Evolutionary conservation across 768 basidiomycete species (phyloP), one percentile per base, ranked within the genome.

Genomic region (Coprinopsis cinerea): DNA sequence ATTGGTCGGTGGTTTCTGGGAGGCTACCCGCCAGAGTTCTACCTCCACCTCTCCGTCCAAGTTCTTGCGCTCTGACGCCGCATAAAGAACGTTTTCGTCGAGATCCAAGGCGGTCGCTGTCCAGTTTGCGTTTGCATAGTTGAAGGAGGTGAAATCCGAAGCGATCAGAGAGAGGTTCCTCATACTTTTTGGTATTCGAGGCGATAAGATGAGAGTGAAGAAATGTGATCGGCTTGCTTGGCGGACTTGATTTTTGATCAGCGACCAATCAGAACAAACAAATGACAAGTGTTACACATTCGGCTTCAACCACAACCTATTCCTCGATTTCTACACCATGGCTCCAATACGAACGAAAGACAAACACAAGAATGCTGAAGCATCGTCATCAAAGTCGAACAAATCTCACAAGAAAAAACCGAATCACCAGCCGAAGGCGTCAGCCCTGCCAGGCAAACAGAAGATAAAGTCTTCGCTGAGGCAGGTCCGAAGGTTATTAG

Each of bases 381-480:
- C 59, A 7, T 66, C 64, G 13, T 57, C 63, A 5, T 65, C 61
- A 11, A 62, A 64, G 9, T 23, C 26, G 49, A 47, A 18, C 25
- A 30, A n/a, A 14, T 59, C 22, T 55, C 57, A 41, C 65, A 64
- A 50, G 37, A 48, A 15, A 53, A 54, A 46, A 28, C 51, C 22
- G 58, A 59, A 52, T 10, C 66, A 66, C 42, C 48, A 55, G 18
- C 58, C 55, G 20, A 61, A 65, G 42, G 67, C 67, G 17, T 48
- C 68, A 23, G 64, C 60, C 2, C 45, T 72, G 4, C 85, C 83
- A 2, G 92, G 92, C 14, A 77, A 92, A 4, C 87, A 87, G 57
- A 96, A 92, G 67, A 69, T 95, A 55, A 97, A 96, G 64, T 77
- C 92, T 4, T 72, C 83, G 23, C 67, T 97, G 47, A 72, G 94